Evolutionary conservation across 2,329 filamentous ascomycete genomes (phyloP).

Genomic region (Botryosphaeria dothidea): DNA sequence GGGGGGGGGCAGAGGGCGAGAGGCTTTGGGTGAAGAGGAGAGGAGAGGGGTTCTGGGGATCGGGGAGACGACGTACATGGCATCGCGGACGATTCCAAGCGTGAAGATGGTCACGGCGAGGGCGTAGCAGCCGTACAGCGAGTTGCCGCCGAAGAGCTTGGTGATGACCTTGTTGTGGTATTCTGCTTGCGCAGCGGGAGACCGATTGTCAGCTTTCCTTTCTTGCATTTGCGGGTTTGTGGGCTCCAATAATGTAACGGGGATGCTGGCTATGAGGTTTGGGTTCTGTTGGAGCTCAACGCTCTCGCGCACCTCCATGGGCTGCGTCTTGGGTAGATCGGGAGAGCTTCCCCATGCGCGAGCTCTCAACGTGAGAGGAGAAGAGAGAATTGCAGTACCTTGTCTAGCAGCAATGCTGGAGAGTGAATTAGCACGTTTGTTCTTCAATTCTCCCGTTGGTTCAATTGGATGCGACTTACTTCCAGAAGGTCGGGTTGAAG

Average conservation of each 20-base stretch:
- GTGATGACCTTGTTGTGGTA: constrained; percentile 90
- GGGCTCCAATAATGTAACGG: constrained; percentile 3
- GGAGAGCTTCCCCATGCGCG: background rate
- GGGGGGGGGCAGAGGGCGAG: constrained; percentile 25
- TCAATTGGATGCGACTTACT: constrained; percentile 62
- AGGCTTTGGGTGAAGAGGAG: background rate
- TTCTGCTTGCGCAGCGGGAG: constrained; percentile 56
- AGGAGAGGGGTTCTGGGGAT: background rate
- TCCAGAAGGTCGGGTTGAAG: constrained; percentile 99
- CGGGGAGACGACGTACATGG: constrained; percentile 38
- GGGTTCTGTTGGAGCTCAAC: background rate
- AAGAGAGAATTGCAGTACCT: constrained; percentile 54
- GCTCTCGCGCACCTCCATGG: background rate
- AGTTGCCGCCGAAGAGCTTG: constrained; percentile 77
- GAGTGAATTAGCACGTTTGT: constrained; percentile 19
- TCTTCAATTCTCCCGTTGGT: background rate
- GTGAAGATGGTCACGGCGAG: constrained; percentile 89
- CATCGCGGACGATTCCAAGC: constrained; percentile 83
- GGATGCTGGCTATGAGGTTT: background rate
- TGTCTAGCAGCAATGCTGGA: constrained; percentile 76
- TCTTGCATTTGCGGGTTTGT: background rate
- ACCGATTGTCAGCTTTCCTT: background rate
- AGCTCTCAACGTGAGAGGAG: constrained; percentile 18
- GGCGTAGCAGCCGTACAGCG: constrained; percentile 81
- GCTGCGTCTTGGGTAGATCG: background rate